Evolutionary conservation across 2,329 filamentous ascomycete species (phyloP).

Genomic region (Epichloe scottii): DNA sequence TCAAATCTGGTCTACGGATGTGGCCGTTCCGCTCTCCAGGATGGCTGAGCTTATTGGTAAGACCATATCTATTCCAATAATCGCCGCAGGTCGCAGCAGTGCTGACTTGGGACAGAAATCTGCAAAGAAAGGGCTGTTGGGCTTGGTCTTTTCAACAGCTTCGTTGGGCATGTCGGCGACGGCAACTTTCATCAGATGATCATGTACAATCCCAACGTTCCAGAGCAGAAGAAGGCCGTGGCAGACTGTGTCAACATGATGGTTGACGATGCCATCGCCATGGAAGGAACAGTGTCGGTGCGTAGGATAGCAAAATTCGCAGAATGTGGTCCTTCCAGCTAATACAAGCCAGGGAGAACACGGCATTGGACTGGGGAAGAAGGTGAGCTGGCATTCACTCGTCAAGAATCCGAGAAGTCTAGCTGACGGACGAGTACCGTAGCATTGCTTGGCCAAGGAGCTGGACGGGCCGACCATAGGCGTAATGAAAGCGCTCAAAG

Average conservation of each 20-base stretch:
- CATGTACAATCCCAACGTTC: slow-evolving; percentile 33
- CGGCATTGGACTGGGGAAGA: slow-evolving; percentile 57
- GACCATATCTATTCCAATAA: too few species aligned
- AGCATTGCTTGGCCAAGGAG: slow-evolving; percentile 46
- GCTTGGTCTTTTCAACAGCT: slow-evolving; percentile 50
- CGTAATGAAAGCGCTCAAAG: slow-evolving; percentile 54
- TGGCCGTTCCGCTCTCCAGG: slow-evolving; percentile 62
- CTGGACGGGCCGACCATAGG: slow-evolving; percentile 49
- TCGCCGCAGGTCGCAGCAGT: background rate
- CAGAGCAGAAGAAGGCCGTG: slow-evolving; percentile 40
- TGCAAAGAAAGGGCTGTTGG: slow-evolving; percentile 53
- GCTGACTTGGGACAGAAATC: slow-evolving; percentile 29
- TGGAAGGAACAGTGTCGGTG: slow-evolving; percentile 57
- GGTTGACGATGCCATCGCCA: slow-evolving; percentile 56
- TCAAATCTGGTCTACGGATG: slow-evolving; percentile 69
- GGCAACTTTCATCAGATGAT: slow-evolving; percentile 57
- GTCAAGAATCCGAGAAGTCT: background rate
- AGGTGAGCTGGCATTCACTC: slow-evolving; percentile 36
- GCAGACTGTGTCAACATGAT: slow-evolving; percentile 53
- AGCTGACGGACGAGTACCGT: background rate
- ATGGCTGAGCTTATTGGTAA: slow-evolving; percentile 55
- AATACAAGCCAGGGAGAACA: slow-evolving; percentile 42
- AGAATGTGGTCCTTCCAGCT: background rate
- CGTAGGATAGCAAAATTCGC: slow-evolving; percentile 17
- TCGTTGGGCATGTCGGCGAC: slow-evolving; percentile 64